Evolutionary conservation across 345 rosid species (phyloP).

Genomic region (Hirschfeldia incana): DNA sequence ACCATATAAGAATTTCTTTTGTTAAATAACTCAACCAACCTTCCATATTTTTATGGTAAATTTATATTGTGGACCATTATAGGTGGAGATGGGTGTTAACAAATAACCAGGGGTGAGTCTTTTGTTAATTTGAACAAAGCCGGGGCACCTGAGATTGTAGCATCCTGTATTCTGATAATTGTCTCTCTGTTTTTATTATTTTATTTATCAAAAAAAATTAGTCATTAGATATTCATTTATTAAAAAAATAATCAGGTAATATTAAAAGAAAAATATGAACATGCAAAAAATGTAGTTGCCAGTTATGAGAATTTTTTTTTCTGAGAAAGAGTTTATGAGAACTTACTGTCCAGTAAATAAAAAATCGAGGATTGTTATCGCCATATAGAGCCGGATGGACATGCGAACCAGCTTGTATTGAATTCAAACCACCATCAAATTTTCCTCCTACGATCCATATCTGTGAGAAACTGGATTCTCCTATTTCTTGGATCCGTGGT

Average conservation of each 20-base stretch:
- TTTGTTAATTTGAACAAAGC: constrained; percentile 61
- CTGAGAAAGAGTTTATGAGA: too few species aligned
- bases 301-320: not conserved
- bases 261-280: not conserved
- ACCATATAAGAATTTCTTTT: not conserved
- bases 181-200: constrained; percentile 44
- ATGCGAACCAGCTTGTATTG: constrained; percentile 43
- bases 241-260: not conserved
- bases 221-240: not conserved
- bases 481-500: constrained; percentile 43
- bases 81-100: not conserved
- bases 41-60: not conserved
- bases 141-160: constrained; percentile 64
- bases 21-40: not conserved
- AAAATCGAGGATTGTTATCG: not conserved
- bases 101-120: constrained; percentile 55
- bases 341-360: constrained; percentile 4
- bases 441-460: constrained; percentile 54
- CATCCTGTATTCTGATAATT: constrained; percentile 66
- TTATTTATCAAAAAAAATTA: not conserved
- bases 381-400: not conserved
- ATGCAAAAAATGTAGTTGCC: constrained; percentile 33
- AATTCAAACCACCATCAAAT: constrained; percentile 44
- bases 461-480: constrained; percentile 59
- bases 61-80: not conserved